These are phyloP conservation scores for Geoglossum glabrum DNA, from an alignment of 495 filamentous ascomycete species.

Conservation along the genomic window DNA sequence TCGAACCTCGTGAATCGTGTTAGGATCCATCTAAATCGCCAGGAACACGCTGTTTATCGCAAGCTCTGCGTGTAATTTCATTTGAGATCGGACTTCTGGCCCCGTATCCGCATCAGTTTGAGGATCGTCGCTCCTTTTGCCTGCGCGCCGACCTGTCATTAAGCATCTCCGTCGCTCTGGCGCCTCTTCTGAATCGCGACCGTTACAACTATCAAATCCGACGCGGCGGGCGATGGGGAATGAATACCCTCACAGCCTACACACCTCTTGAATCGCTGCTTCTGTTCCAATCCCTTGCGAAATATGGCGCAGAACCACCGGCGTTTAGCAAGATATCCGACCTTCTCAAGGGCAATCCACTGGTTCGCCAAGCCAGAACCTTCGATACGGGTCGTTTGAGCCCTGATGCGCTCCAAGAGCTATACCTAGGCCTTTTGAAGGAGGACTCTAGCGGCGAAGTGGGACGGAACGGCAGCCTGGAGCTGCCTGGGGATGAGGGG, in stretches of 20 bases:
- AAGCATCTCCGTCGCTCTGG: neutral
- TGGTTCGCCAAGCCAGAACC: slow-evolving; percentile 42
- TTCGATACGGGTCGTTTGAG: slow-evolving; percentile 56
- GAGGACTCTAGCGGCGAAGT: slow-evolving; percentile 31
- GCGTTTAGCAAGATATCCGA: slow-evolving; percentile 58
- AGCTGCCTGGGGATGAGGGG: slow-evolving; percentile 15
- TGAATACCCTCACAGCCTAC: slow-evolving; percentile 29
- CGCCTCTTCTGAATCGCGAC: neutral
- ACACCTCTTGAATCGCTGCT: slow-evolving; percentile 77
- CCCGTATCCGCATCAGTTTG: neutral
- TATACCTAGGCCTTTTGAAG: slow-evolving; percentile 54
- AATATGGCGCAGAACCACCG: slow-evolving; percentile 38
- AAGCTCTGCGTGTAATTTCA: neutral
- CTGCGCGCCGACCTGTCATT: neutral
- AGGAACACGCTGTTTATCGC: neutral
- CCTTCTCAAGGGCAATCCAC: slow-evolving; percentile 44
- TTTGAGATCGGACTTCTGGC: neutral
- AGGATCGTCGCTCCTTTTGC: neutral
- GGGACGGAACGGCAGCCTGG: slow-evolving; percentile 15
- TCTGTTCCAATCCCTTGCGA: slow-evolving; percentile 66
- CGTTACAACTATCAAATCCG: neutral
- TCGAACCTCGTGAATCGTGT: neutral
- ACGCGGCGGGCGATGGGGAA: neutral
- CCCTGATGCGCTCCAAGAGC: slow-evolving; percentile 55
- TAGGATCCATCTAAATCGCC: neutral